Evolutionary conservation across 108 stramenopile species (phyloP).

Genomic region (Aurantiochytrium sp.): DNA sequence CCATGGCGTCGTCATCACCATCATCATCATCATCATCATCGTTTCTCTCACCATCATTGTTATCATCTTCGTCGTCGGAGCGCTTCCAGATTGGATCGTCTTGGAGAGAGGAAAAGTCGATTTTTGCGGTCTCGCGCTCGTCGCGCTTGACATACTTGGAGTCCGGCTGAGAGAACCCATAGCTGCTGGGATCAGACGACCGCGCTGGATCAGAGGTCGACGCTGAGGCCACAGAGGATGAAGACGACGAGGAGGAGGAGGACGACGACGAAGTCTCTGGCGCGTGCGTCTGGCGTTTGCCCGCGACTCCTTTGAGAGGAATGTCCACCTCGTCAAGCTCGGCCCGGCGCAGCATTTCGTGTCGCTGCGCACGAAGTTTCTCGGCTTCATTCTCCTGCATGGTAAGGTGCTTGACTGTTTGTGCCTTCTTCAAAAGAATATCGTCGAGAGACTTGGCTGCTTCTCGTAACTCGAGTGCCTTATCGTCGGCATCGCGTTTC

Average conservation of each 20-base stretch:
- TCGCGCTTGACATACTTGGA: slow-evolving; percentile 69
- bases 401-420: slow-evolving; percentile 56
- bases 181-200: background rate
- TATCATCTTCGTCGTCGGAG: slow-evolving; percentile 64
- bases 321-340: slow-evolving; percentile 76
- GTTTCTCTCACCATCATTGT: background rate
- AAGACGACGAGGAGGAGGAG: too few relatives aligned
- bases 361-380: slow-evolving; percentile 69
- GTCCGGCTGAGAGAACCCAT: slow-evolving; percentile 63
- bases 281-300: too few relatives aligned
- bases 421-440: slow-evolving; percentile 52
- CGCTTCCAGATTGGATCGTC: slow-evolving; percentile 47
- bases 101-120: slow-evolving; percentile 67
- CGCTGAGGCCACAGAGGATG: background rate
- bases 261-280: too few relatives aligned
- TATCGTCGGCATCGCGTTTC: slow-evolving; percentile 48
- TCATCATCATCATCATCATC: background rate
- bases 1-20: background rate
- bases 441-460: slow-evolving; percentile 58
- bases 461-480: slow-evolving; percentile 57
- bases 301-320: slow-evolving; percentile 39
- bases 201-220: background rate
- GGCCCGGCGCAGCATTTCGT: slow-evolving; percentile 79
- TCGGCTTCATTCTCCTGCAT: slow-evolving; percentile 61
- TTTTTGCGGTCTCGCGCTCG: slow-evolving; percentile 52